phyloP scores from a whole-genome alignment of 495 filamentous ascomycete species.

The Hyaloscypha bicolor region DNA sequence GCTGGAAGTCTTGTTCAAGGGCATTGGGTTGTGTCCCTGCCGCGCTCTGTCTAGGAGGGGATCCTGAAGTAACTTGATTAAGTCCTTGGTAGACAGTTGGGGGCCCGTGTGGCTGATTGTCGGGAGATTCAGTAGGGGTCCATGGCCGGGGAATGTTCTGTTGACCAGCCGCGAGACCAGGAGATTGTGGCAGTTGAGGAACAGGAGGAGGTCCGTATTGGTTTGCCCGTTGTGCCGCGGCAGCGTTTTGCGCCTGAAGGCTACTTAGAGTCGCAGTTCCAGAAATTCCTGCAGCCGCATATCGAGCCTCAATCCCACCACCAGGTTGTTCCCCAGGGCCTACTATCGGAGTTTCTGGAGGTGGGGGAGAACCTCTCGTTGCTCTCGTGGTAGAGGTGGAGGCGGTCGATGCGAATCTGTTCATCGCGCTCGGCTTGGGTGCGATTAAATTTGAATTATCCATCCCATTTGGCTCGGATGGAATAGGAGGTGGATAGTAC shows the following conservation, averaged over 20 bases:
- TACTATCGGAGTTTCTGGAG: slow-evolving; percentile 90
- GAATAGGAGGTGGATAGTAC: slow-evolving; percentile 23
- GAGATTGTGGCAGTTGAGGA: slow-evolving; percentile 40
- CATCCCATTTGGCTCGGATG: slow-evolving; percentile 24
- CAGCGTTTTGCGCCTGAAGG: slow-evolving; percentile 80
- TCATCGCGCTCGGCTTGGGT: slow-evolving; percentile 48
- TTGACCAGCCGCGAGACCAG: slow-evolving; percentile 36
- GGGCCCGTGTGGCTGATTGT: slow-evolving; percentile 85
- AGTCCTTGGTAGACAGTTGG: slow-evolving; percentile 91
- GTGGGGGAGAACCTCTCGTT: slow-evolving; percentile 89
- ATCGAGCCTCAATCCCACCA: slow-evolving; percentile 84
- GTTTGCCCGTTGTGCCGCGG: slow-evolving; percentile 72
- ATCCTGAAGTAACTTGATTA: slow-evolving; percentile 51
- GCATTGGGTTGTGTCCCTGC: slow-evolving; percentile 35
- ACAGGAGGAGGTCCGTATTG: slow-evolving; percentile 64
- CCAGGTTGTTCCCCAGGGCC: slow-evolving; percentile 68
- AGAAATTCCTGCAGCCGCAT: slow-evolving; percentile 85
- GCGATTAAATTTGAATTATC: slow-evolving; percentile 20
- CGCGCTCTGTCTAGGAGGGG: slow-evolving; percentile 34
- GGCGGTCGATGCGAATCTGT: slow-evolving; percentile 82
- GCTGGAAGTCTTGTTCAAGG: slow-evolving; percentile 83
- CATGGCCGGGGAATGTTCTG: slow-evolving; percentile 71
- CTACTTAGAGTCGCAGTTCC: slow-evolving; percentile 79
- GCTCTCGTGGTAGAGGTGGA: slow-evolving; percentile 93
- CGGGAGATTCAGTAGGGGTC: slow-evolving; percentile 94